phyloP scores from a whole-genome alignment of 2,329 filamentous ascomycete genomes.

The Talaromyces sp. region DNA sequence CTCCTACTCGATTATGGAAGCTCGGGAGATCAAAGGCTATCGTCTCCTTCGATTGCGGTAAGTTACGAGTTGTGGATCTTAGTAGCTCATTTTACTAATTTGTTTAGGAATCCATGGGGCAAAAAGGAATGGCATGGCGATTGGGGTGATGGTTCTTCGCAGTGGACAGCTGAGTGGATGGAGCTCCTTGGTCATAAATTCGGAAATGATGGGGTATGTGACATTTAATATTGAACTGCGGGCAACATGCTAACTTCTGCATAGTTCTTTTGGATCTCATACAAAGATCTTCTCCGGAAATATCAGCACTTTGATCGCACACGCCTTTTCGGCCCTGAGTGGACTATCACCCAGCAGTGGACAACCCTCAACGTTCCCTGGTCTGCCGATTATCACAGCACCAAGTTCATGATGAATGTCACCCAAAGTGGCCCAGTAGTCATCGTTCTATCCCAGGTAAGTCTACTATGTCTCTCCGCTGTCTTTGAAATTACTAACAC shows the following conservation, averaged over 20 bases:
- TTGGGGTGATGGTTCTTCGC: slow-evolving; percentile 80
- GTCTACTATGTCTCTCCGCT: neutral
- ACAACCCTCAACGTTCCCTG: slow-evolving; percentile 62
- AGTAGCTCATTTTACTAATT: slow-evolving; percentile 17
- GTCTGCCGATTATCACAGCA: slow-evolving; percentile 63
- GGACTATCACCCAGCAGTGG: slow-evolving; percentile 65
- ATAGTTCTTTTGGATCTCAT: slow-evolving; percentile 62
- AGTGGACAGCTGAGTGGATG: slow-evolving; percentile 83
- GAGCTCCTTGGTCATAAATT: slow-evolving; percentile 72
- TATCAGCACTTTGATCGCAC: slow-evolving; percentile 65
- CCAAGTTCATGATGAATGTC: slow-evolving; percentile 60
- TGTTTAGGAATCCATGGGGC: slow-evolving; percentile 74
- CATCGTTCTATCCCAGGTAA: slow-evolving; percentile 59
- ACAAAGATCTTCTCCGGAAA: slow-evolving; percentile 60
- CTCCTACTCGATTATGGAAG: slow-evolving; percentile 63
- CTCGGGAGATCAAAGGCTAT: slow-evolving; percentile 62
- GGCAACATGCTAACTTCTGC: slow-evolving; percentile 6
- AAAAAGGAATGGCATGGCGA: slow-evolving; percentile 78
- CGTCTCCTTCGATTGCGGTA: slow-evolving; percentile 66
- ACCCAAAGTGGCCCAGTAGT: slow-evolving; percentile 57
- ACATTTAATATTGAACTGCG: neutral
- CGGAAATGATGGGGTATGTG: slow-evolving; percentile 68
- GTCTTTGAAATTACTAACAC: slow-evolving; percentile 13
- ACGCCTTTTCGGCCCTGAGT: slow-evolving; percentile 62
- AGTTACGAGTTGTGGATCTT: slow-evolving; percentile 15